Percentiles rank a stretch among this genome's conserved stretches.
Evolutionary conservation across 805 yeast species (phyloP).

Genomic region (Nakazawaea sp.): DNA sequence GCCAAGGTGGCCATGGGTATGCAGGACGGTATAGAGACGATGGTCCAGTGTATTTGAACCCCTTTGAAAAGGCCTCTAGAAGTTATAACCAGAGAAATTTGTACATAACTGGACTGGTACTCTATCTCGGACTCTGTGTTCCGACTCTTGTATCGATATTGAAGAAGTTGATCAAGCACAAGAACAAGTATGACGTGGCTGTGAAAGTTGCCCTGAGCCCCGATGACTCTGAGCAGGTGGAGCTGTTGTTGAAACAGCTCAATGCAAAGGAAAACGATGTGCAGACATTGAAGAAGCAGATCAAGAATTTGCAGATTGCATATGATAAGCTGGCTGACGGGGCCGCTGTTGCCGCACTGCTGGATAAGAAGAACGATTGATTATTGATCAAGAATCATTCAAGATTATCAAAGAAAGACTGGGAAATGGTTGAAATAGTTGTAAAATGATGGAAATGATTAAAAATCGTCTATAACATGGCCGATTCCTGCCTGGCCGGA

Average conservation of each 20-base stretch:
- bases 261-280: conserved; percentile 30
- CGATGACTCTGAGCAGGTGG: conserved; percentile 25
- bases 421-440: too few relatives aligned
- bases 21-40: conserved; percentile 5
- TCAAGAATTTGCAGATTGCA: conserved; percentile 32
- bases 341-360: not conserved
- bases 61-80: conserved; percentile 39
- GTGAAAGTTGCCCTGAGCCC: conserved; percentile 17
- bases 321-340: conserved; percentile 29
- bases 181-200: conserved; percentile 17
- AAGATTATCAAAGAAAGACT: too few relatives aligned
- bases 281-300: conserved; percentile 34
- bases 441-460: too few relatives aligned
- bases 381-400: too few relatives aligned
- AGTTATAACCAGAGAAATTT: conserved; percentile 53
- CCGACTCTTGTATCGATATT: conserved; percentile 36
- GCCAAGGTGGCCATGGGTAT: not conserved
- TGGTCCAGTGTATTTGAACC: conserved; percentile 17
- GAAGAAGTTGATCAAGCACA: conserved; percentile 34
- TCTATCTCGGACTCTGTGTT: conserved; percentile 39
- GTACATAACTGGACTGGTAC: conserved; percentile 48
- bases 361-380: conserved; percentile 10
- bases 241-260: conserved; percentile 27
- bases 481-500: conserved; percentile 25
- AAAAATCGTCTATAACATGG: conserved; percentile 23